Evolutionary conservation across 495 filamentous ascomycete genomes (phyloP), one percentile per base, ranked within the genome.

Genomic region (Daldinia concentrica): DNA sequence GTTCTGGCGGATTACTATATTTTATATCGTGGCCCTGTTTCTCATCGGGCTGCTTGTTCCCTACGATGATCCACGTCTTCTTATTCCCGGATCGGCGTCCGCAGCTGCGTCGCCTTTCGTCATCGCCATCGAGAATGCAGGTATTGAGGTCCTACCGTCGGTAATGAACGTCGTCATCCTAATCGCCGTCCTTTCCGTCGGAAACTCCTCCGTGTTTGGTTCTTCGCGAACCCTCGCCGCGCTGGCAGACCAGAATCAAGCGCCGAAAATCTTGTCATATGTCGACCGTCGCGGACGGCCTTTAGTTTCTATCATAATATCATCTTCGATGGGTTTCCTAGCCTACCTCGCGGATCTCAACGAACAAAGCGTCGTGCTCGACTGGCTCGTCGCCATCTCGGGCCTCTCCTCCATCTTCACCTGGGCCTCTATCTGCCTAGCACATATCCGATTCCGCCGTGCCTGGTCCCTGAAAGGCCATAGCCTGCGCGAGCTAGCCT

Each of bases 81-180:
- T 94, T 0, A 77, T 84, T 17, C 86, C 84, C 30, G 90, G 94
- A 72, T 52, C 69, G 11, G 64, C 39, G n/a, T 62, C 62, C 8
- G 88, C 91, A 41, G 86, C 88, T 17, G 91, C 92, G 2, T 96
- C 93, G 19, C 94, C 93, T 14, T 97, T 97, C 74, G 93, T 97
- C 71, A 94, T 97, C 72, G 90, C 93, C 61, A 95, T 97, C 68
- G 80, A 90, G 68, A 89, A 91, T 66, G 92, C 93, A 6, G 90
- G 92, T 17, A 94, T 97, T 74, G 78, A 83, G 1, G 89, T 87
- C 14, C 85, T 96, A 6, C 90, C 90, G 3, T 94, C 91, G 0
- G 84, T 97, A 58, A 94, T 97, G 91, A 97, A 97, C 76, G 89
- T 88, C 29, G 93, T 97, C 19, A 95, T 97, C 77, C 87, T 97